These are phyloP conservation scores for Solanum tarijense DNA, from an alignment of 257 asterid species.

Conservation along the genomic window DNA sequence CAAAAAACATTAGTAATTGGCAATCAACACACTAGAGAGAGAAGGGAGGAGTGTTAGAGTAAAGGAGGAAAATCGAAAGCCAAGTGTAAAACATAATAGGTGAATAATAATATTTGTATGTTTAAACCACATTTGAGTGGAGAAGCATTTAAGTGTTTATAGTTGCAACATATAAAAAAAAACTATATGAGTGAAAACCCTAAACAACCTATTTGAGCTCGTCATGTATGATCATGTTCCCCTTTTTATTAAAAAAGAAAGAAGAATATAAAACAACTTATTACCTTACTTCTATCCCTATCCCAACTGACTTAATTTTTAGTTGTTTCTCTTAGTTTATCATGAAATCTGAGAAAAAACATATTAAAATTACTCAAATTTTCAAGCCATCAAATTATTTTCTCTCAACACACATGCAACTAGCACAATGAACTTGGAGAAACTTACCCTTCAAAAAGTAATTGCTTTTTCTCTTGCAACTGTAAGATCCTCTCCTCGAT, in stretches of 20 bases:
- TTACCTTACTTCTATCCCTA: neutral
- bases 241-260: too few relatives aligned
- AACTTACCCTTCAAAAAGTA: constrained; percentile 87
- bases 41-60: neutral
- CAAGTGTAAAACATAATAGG: neutral
- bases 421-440: neutral
- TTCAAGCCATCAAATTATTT: too few relatives aligned
- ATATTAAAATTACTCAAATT: neutral
- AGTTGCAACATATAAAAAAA: neutral
- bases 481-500: constrained; percentile 33
- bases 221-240: too few relatives aligned
- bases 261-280: neutral
- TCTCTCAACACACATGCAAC: too few relatives aligned
- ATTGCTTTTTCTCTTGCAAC: constrained; percentile 88
- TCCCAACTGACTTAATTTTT: neutral
- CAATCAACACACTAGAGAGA: neutral
- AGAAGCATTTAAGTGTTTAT: neutral
- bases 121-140: neutral
- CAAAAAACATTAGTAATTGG: neutral
- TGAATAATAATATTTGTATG: neutral
- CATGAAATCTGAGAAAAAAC: neutral
- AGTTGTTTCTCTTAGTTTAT: neutral
- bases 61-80: neutral
- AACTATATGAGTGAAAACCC: neutral
- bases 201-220: neutral